Evolutionary conservation across 73 alveolate species (phyloP), one percentile per base, ranked within the genome.

Genomic region (Blepharisma stoltei): DNA sequence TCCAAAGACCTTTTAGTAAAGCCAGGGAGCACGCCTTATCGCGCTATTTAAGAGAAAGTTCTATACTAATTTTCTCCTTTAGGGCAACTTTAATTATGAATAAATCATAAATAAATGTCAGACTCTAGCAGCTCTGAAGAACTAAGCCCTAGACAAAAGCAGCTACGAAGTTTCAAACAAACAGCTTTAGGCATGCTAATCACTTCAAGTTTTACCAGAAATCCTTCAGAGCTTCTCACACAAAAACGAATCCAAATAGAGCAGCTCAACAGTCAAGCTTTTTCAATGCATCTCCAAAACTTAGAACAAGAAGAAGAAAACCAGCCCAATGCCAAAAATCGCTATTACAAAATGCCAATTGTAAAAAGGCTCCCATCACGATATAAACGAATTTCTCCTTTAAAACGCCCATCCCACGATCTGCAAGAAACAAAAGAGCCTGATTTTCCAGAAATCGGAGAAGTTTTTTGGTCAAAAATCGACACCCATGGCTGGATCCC

Each of bases 401-500:
- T 14, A 11, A 38, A 60, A 11, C 14, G 46, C 37, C 38, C 49
- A 8, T 1, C 47, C 14, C 14, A 11, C 45, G 73, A 60, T 1
- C 18, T 60, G 0, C 73, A 60, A 25, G 18, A n/a, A 8, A 14
- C 23, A 25, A 14, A 11, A 52, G 66, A 52, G n/a, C n/a, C n/a
- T 14, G 14, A n/a, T 25, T 60, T 60, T 38, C 73, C 73, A 20
- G 73, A 60, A 11, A 20, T 60, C 5, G 14, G 73, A 8, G 73
- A 60, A 25, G 73, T 60, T 11, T 60, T 18, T 25, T 60, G 73
- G 73, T 25, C 14, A 14, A 60, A 60, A 60, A 25, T 60, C 49
- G 14, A n/a, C 18, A 60, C 73, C 2, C 45, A 37, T 18, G 79
- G 79, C 4, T 69, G 79, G 79, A 69, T 7, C 14, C 79, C 79